Evolutionary conservation across 1,284 basidiomycete genomes (phyloP).

Genomic region (Phenoliferia sp.): DNA sequence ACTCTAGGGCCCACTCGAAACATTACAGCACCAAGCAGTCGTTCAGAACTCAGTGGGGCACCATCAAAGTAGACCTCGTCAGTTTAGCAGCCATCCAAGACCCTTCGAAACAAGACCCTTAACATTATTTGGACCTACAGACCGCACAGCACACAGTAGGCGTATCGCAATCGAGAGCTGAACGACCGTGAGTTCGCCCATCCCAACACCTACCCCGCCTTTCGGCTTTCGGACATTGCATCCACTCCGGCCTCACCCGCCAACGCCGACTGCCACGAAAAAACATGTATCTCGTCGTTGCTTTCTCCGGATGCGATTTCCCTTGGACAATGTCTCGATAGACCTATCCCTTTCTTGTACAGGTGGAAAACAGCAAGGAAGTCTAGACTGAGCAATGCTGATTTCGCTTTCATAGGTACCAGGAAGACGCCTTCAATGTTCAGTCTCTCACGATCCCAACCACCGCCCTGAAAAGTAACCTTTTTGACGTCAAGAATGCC

Average conservation of each 20-base stretch:
- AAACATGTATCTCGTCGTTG: too few species aligned
- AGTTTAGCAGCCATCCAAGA: too few species aligned
- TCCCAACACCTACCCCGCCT: neutral
- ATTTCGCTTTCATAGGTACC: slow-evolving; percentile 49
- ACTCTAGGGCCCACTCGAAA: neutral
- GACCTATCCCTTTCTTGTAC: too few species aligned
- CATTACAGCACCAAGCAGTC: slow-evolving; percentile 10
- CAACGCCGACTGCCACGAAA: too few species aligned
- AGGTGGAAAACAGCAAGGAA: too few species aligned
- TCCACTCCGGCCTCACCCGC: neutral
- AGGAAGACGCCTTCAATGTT: slow-evolving; percentile 78
- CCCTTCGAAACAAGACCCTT: too few species aligned
- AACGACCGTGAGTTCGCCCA: slow-evolving; percentile 18
- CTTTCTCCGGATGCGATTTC: too few species aligned
- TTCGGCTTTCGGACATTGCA: too few species aligned
- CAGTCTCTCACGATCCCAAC: slow-evolving; percentile 67
- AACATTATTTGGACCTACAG: neutral
- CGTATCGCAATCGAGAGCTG: slow-evolving; percentile 26
- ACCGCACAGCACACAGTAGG: slow-evolving; percentile 21
- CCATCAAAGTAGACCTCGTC: slow-evolving; percentile 26
- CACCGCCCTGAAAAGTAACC: slow-evolving; percentile 60
- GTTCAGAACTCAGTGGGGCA: slow-evolving; percentile 21
- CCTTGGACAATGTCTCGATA: too few species aligned
- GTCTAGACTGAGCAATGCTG: neutral
- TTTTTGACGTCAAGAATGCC: slow-evolving; percentile 55